Percentiles rank a stretch among this genome's conserved stretches.
Evolutionary conservation across 2,329 filamentous ascomycete genomes (phyloP).

Genomic region (Colletotrichum ledebouriae): DNA sequence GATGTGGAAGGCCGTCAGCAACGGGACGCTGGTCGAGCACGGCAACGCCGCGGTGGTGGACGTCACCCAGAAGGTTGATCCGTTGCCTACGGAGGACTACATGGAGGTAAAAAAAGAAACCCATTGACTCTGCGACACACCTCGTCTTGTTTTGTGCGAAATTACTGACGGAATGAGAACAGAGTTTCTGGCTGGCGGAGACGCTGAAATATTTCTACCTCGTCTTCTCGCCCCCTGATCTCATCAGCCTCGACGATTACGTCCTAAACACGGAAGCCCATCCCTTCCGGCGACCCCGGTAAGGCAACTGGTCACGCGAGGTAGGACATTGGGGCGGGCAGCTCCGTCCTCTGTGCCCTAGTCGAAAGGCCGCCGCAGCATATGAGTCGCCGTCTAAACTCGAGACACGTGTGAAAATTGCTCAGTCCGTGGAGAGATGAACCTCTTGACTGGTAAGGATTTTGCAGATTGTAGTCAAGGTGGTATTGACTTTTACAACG

Average conservation of each 20-base stretch:
- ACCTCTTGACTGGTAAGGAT: constrained; percentile 9
- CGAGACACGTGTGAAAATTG: constrained; percentile 6
- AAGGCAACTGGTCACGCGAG: not conserved
- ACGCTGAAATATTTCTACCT: constrained; percentile 83
- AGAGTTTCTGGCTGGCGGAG: constrained; percentile 81
- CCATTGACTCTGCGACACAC: not conserved
- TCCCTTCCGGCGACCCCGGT: constrained; percentile 50
- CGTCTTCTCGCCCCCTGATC: constrained; percentile 74
- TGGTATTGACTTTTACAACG: too few species aligned
- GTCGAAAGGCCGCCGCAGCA: too few species aligned
- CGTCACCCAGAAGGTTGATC: constrained; percentile 64
- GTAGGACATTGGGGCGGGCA: not conserved
- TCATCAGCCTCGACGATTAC: constrained; percentile 76
- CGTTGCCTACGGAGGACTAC: constrained; percentile 56
- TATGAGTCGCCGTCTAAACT: not conserved
- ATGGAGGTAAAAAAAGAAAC: constrained; percentile 49
- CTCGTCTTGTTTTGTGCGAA: rapidly evolving
- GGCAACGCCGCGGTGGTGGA: constrained; percentile 64
- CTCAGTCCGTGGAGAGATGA: not conserved
- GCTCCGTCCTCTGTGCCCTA: not conserved
- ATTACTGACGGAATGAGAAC: constrained; percentile 11
- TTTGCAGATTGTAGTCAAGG: not conserved
- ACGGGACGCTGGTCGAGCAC: constrained; percentile 59
- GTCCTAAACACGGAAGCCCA: constrained; percentile 71
- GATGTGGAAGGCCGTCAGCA: constrained; percentile 65